Evolutionary conservation across 306 rosid species (phyloP).

Genomic region (Glycine soja): DNA sequence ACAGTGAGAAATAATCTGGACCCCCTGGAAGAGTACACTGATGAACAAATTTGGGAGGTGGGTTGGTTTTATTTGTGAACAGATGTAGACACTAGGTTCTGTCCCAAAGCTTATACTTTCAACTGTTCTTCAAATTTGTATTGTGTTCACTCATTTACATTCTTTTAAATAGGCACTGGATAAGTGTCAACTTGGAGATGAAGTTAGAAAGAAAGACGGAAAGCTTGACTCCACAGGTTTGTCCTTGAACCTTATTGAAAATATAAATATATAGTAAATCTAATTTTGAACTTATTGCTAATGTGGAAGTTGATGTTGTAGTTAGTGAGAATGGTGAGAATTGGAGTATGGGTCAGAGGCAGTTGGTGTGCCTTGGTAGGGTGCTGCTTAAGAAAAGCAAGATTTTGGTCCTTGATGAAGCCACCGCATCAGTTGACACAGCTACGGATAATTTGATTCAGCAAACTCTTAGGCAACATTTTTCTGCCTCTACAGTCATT

Average conservation of each 20-base stretch:
- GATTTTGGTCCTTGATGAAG: constrained; percentile 88
- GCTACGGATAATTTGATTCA: constrained; percentile 91
- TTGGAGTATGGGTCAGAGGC: constrained; percentile 98
- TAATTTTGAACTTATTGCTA: constrained; percentile 21
- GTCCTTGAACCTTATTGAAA: constrained; percentile 23
- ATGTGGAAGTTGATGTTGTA: constrained; percentile 45
- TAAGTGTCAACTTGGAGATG: constrained; percentile 91
- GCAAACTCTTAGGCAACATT: constrained; percentile 72
- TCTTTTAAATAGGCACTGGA: constrained; percentile 68
- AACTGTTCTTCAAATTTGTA: constrained; percentile 5
- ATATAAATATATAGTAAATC: constrained; percentile 10
- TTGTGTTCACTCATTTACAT: not conserved
- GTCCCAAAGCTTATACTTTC: not conserved
- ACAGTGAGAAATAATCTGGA: constrained; percentile 84
- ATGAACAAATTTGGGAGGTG: constrained; percentile 91
- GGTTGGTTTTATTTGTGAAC: constrained; percentile 20
- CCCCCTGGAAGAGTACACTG: constrained; percentile 79
- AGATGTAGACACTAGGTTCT: not conserved
- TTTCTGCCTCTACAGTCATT: constrained; percentile 67
- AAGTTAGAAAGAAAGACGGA: constrained; percentile 81
- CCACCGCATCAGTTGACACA: constrained; percentile 87
- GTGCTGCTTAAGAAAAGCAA: constrained; percentile 81
- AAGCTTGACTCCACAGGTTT: constrained; percentile 80
- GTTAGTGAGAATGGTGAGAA: constrained; percentile 87
- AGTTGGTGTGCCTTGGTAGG: constrained; percentile 88